Evolutionary conservation across 2,329 filamentous ascomycete species (phyloP), one percentile per base, ranked within the genome.

Genomic region (Ophiognomonia clavigignenti-juglandacearum): DNA sequence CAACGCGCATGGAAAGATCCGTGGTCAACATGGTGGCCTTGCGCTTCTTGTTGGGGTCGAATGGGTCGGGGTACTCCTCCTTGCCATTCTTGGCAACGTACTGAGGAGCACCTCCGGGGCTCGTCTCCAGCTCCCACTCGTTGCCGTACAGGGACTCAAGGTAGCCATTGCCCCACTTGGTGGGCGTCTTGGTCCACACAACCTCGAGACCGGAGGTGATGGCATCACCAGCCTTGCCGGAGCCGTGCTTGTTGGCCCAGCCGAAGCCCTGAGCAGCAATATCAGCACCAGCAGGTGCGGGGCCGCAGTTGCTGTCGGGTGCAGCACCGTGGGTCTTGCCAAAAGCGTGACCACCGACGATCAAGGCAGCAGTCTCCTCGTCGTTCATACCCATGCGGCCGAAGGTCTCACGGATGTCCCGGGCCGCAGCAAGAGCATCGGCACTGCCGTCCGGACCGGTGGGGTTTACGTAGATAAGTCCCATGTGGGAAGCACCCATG

Each of bases 301-400:
- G 66, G 45, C 83, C 84, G 41, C 88, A 74, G 57, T 88, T 76
- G 53, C 77, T 75, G 16, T 74, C 68, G 14, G 80, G 70, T 47
- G 69, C 85, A 26, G 86, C 86, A 57, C 86, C 86, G 66, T 91
- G 86, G 0, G 85, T 88, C 78, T 91, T 91, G 59, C 86, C 86
- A 57, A 88, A 86, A 26, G 79, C 74, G 71, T 88, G 85, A 34
- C 85, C 85, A 59, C 85, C 85, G 35, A 81, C 80, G 61, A 88
- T 88, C 40, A 88, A 68, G 14, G 85, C 84, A 47, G 85, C 84
- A 0, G 85, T 88, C 71, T 88, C 85, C 65, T 85, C 79, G 59
- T 88, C 83, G 59, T 86, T 80, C 85, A 88, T 88, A 48, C 81
- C 85, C 85, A 88, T 88, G 60, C 83, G 82, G 48, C 71, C 74